Evolutionary conservation across 2,329 filamentous ascomycete species (phyloP).

Genomic region (Xylaria digitata): DNA sequence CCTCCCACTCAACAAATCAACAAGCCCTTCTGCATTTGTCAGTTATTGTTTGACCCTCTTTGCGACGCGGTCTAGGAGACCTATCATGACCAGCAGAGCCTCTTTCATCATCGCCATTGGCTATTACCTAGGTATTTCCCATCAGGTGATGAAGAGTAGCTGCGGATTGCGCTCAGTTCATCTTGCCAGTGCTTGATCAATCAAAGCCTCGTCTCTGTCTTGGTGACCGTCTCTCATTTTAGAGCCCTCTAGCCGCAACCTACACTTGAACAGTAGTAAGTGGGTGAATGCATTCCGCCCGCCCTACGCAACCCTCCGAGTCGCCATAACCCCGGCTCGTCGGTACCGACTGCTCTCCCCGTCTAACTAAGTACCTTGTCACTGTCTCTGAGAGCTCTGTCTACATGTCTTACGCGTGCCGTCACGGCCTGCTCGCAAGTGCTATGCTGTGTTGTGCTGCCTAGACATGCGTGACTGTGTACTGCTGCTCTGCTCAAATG

Average conservation of each 20-base stretch:
- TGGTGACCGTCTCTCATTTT: constrained; percentile 36
- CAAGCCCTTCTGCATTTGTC: constrained; percentile 56
- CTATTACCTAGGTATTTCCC: constrained; percentile 50
- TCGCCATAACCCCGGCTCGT: constrained; percentile 45
- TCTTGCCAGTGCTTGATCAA: constrained; percentile 48
- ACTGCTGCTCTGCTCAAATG: constrained; percentile 21
- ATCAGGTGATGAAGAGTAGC: constrained; percentile 65
- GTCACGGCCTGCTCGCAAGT: constrained; percentile 35
- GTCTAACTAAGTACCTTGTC: constrained; percentile 34
- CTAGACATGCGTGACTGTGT: constrained; percentile 20
- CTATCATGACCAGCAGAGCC: constrained; percentile 64
- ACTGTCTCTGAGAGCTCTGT: constrained; percentile 32
- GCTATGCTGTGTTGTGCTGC: constrained; percentile 27
- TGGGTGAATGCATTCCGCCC: constrained; percentile 41
- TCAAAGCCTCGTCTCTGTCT: constrained; percentile 44
- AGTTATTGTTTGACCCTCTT: constrained; percentile 53
- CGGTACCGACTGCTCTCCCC: constrained; percentile 43
- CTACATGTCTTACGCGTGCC: constrained; percentile 37
- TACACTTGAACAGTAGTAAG: constrained; percentile 39
- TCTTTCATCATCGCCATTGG: constrained; percentile 61
- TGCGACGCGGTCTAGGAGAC: constrained; percentile 54
- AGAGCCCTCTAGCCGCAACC: constrained; percentile 39
- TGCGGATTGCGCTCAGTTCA: constrained; percentile 56
- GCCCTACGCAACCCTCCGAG: constrained; percentile 37
- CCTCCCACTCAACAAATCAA: constrained; percentile 62